Evolutionary conservation across 805 yeast genomes (phyloP), one percentile per base, ranked within the genome.

Genomic region (Metschnikowia colocasiae): DNA sequence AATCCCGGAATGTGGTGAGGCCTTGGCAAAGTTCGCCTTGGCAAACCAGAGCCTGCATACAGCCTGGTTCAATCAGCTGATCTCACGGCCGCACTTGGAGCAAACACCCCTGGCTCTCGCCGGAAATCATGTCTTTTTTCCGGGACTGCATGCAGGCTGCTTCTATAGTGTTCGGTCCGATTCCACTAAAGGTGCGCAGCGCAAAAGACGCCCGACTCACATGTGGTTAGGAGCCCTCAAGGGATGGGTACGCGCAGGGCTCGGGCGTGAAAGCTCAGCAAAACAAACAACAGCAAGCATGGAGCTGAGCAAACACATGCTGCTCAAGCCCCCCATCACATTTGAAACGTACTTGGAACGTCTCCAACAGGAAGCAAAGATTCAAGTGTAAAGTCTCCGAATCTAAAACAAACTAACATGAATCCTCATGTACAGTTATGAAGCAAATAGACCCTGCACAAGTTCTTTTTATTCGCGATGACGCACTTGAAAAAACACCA

Each of bases 191-290:
- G 18, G 16, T 4, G 38, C 26, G 38, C 26, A 19, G 9, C 22
- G n/a, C 36, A 18, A 33, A 5, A 6, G 16, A 18, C 20, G n/a
- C 8, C 7, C 36, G 6, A 6, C 20, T 13, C 20, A 4, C 22
- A 33, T 16, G n/a, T 18, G 22, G n/a, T 33, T 88, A 47, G 87
- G 47, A 43, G n/a, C 16, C 22, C 32, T 8, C 32, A 16, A 20
- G 16, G 23, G 22, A 18, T 26, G 23, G n/a, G 30, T 13, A 25
- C 31, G 32, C 41, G 41, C 22, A 26, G 12, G 41, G 18, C 22
- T 26, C 10, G 18, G 38, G 20, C 38, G 25, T 35, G 27, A 35
- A 22, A 15, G 13, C 12, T 35, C 15, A 35, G 25, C 41, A 13
- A 38, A 38, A 20, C 8, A 38, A 27, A 13, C 32, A 38, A 27